These are phyloP conservation scores for Angophora floribunda DNA, from an alignment of 345 rosid genomes.

Conservation along the genomic window DNA sequence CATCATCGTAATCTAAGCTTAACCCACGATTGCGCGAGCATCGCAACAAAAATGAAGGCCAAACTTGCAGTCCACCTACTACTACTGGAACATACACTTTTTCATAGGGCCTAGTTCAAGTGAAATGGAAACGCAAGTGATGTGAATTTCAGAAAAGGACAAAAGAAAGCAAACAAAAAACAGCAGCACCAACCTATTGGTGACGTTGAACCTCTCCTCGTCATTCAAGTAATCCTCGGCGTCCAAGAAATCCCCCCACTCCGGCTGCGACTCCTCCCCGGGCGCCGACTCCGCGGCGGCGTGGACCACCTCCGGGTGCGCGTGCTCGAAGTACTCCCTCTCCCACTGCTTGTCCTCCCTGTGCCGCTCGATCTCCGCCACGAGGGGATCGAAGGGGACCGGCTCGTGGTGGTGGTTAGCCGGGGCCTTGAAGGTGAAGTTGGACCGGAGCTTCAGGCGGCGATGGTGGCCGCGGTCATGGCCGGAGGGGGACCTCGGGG, in stretches of 20 bases:
- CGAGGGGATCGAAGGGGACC: conserved; percentile 33
- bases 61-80: not conserved
- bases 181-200: conserved; percentile 54
- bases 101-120: not conserved
- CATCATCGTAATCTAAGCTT: not conserved
- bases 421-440: conserved; percentile 29
- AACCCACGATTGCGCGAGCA: not conserved
- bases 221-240: conserved; percentile 93
- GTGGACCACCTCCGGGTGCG: conserved; percentile 41
- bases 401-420: conserved; percentile 18
- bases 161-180: not conserved
- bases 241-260: conserved; percentile 90
- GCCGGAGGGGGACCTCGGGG: conserved; percentile 28
- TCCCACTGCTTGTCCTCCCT: conserved; percentile 84
- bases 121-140: no score
- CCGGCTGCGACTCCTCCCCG: conserved; percentile 53
- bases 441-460: conserved; percentile 49
- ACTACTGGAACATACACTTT: not conserved
- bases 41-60: not conserved
- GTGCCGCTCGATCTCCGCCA: conserved; percentile 41
- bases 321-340: conserved; percentile 45
- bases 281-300: conserved; percentile 1
- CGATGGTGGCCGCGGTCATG: conserved; percentile 29
- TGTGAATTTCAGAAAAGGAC: not conserved
- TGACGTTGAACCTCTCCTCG: conserved; percentile 78